Evolutionary conservation across 352 stramenopile species (phyloP), one percentile per base, ranked within the genome.

Genomic region (Phytophthora megakarya): DNA sequence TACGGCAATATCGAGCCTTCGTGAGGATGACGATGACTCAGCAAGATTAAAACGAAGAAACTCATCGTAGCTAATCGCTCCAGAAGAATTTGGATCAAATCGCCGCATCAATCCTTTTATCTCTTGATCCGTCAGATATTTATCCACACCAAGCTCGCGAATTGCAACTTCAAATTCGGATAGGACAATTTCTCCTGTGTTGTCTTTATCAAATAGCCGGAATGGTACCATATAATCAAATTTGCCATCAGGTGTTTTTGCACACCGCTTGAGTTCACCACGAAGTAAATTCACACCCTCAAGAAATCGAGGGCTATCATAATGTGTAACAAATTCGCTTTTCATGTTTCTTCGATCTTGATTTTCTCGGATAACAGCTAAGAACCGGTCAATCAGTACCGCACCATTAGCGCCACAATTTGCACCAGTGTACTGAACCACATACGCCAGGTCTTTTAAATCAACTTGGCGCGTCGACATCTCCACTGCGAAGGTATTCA

Each of bases 311-410:
- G 85, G 85, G 32, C 83, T 94, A 37, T 94, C 85, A 42, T 90
- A 92, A 39, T 91, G 81, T 3, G 83, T 94, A 26, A 92, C 67
- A 65, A 90, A 94, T 48, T 91, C 85, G 56, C 81, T 87, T 51
- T 91, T 91, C 85, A 92, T 94, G 60, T 91, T 94, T 55, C 83
- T 70, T 8, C 85, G 81, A 28, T 94, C 83, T 33, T 72, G 69
- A 13, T 82, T 89, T 48, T 90, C 84, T 33, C 83, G 83, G 25
- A 92, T 71, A 4, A 70, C 73, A 12, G 81, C 76, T 16, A 92
- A 47, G 45, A 94, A 94, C 16, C 85, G 78, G 63, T 94, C 85
- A 43, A 94, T 86, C 7, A 94, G 52, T 1, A 94, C 70, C 0
- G 73, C 67, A 15, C 83, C 83, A 54, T 84, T 76, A 0, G 83